Conservation (phyloP, 352 stramenopile species). For the Globisporangium barbulae region DNA sequence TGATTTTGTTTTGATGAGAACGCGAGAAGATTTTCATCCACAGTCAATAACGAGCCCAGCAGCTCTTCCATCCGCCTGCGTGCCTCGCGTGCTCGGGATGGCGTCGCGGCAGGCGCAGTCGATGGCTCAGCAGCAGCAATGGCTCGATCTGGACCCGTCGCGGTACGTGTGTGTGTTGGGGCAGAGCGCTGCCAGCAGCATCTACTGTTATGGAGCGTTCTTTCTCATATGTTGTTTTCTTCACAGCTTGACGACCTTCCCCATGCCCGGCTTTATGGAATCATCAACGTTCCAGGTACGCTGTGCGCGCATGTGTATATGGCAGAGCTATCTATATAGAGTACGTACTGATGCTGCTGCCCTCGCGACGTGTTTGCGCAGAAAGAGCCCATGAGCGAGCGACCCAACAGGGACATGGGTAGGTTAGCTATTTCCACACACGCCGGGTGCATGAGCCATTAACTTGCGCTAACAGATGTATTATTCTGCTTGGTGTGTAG, state of each 20-base stretch:
- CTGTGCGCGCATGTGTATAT: background rate
- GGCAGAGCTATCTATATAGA: background rate
- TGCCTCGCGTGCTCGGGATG: slow-evolving; percentile 10
- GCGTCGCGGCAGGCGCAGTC: slow-evolving; percentile 37
- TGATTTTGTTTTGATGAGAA: background rate
- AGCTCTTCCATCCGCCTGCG: background rate
- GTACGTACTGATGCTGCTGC: background rate
- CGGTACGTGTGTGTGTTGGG: slow-evolving; percentile 22
- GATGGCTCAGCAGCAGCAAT: slow-evolving; percentile 28
- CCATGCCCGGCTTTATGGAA: slow-evolving; percentile 51
- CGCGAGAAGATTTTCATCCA: slow-evolving; percentile 7
- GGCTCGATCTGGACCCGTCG: slow-evolving; percentile 49
- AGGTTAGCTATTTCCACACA: background rate
- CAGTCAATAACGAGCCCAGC: background rate
- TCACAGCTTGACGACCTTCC: slow-evolving; percentile 63
- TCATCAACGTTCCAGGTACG: slow-evolving; percentile 44
- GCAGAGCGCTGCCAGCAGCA: background rate
- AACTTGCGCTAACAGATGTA: background rate
- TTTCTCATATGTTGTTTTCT: background rate
- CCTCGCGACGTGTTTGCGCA: background rate
- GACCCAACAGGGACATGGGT: slow-evolving; percentile 15
- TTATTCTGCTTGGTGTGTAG: background rate
- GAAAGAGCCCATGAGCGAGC: slow-evolving; percentile 22
- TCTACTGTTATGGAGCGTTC: background rate
- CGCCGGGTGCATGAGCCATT: background rate